Conservation (phyloP, 2,329 filamentous ascomycete genomes). For the Aspergillus floridensis region DNA sequence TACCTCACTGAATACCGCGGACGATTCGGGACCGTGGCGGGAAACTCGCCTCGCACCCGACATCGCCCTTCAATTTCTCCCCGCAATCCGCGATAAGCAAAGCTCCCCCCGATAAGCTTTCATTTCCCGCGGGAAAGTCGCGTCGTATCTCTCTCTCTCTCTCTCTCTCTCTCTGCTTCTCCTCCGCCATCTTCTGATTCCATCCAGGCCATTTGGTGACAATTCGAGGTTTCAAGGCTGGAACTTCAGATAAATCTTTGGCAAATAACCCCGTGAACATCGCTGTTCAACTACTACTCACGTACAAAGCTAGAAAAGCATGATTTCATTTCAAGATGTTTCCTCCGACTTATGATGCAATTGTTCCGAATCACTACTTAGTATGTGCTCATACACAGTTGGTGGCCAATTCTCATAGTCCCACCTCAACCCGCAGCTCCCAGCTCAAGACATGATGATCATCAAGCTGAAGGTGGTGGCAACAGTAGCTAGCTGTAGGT, state of each 20-base stretch:
- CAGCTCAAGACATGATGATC: neutral
- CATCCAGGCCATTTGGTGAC: no score
- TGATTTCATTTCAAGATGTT: neutral
- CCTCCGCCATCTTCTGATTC: no score
- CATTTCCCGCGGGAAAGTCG: conserved; percentile 19
- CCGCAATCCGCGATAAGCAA: conserved; percentile 7
- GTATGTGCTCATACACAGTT: no score
- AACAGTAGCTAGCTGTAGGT: neutral
- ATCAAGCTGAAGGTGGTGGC: neutral
- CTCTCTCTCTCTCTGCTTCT: neutral
- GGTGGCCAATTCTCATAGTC: neutral
- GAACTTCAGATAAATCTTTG: no score
- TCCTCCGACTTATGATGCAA: neutral
- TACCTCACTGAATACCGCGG: conserved; percentile 17
- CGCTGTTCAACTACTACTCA: no score
- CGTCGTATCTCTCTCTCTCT: neutral
- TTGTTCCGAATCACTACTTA: neutral
- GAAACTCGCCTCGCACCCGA: conserved; percentile 17
- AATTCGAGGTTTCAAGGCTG: no score
- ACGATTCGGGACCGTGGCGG: conserved; percentile 14
- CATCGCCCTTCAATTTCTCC: neutral
- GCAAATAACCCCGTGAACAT: no score
- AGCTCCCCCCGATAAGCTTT: conserved; percentile 5
- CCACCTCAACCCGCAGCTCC: neutral
- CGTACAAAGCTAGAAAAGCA: neutral